Conservation (phyloP, 148 eudicot genomes). For the Dysphania ambrosioides region DNA sequence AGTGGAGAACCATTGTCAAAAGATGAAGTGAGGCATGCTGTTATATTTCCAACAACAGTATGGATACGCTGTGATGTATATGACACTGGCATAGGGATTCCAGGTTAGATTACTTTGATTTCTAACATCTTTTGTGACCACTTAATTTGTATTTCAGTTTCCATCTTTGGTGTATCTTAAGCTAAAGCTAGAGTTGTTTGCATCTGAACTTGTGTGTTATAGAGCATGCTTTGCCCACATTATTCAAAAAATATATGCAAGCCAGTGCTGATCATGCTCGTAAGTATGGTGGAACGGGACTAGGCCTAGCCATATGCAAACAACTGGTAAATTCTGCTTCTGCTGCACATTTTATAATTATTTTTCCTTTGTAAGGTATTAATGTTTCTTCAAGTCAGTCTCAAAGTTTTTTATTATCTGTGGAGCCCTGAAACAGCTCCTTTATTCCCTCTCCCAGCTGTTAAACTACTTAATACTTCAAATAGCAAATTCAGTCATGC, state of each 20-base stretch:
- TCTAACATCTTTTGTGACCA: neutral
- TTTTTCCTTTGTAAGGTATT: neutral
- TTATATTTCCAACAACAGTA: conserved; percentile 41
- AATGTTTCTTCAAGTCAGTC: too few species aligned
- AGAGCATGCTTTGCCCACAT: conserved; percentile 80
- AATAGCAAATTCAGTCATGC: neutral
- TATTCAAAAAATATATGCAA: conserved; percentile 90
- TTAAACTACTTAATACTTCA: neutral
- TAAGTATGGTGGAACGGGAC: conserved; percentile 96
- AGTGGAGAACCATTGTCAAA: conserved; percentile 30
- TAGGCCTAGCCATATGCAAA: conserved; percentile 94
- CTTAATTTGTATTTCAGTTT: neutral
- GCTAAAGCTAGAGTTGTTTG: neutral
- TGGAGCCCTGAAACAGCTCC: too few species aligned
- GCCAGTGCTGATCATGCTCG: conserved; percentile 86
- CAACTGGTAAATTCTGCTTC: conserved; percentile 56
- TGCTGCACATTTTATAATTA: neutral
- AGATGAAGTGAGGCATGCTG: conserved; percentile 29
- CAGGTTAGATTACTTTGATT: conserved; percentile 64
- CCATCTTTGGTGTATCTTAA: too few species aligned
- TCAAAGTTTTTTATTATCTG: too few species aligned
- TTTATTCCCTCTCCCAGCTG: neutral
- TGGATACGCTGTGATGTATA: conserved; percentile 93
- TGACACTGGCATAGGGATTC: conserved; percentile 95
- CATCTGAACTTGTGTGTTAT: conserved; percentile 23